Base-by-base conservation (phyloP, 208 protist species). In the Balamuthia mandrillaris region DNA sequence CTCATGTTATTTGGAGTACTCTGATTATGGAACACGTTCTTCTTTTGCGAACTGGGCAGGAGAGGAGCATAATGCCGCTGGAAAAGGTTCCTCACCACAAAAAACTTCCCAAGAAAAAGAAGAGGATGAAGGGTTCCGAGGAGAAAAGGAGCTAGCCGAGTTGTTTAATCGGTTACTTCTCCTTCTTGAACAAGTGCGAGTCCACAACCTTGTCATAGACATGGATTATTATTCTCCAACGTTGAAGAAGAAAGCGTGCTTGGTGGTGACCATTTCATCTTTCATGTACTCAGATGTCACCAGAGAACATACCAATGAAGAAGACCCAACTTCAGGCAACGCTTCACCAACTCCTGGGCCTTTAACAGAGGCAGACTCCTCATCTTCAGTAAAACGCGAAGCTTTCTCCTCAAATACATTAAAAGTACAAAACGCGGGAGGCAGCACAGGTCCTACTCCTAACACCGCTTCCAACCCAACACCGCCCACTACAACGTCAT, bases 241-340 rank as follows among this genome's bases (percentile, higher is more conserved):
- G 2, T 27, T 83, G 14, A 56, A 24, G 0, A 44, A 83, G 29
- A 56, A 83, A 31, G 77, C 58, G 12, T 39, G 61, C 31, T 27
- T 83, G 31, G 61, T 37, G 41, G 77, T 68, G 41, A 42, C 49
- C 37, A 68, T 83, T 18, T 56, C 77, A 18, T 83, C 77, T 16
- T 83, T 83, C 41, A 56, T 68, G 41, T 83, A 83, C 21, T 83
- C 77, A 9, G 77, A 83, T 41, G 54, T 83, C 35, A 83, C 77
- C n/a, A n/a, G n/a, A n/a, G n/a, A n/a, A n/a, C n/a, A n/a, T n/a
- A n/a, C n/a, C n/a, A n/a, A n/a, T n/a, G n/a, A n/a, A n/a, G n/a
- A n/a, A n/a, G n/a, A n/a, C n/a, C n/a, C n/a, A n/a, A n/a, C n/a
- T n/a, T n/a, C n/a, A n/a, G n/a, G n/a, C n/a, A n/a, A n/a, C n/a